Conservation (phyloP, 2,329 filamentous ascomycete genomes). For the Cladophialophora immunda region DNA sequence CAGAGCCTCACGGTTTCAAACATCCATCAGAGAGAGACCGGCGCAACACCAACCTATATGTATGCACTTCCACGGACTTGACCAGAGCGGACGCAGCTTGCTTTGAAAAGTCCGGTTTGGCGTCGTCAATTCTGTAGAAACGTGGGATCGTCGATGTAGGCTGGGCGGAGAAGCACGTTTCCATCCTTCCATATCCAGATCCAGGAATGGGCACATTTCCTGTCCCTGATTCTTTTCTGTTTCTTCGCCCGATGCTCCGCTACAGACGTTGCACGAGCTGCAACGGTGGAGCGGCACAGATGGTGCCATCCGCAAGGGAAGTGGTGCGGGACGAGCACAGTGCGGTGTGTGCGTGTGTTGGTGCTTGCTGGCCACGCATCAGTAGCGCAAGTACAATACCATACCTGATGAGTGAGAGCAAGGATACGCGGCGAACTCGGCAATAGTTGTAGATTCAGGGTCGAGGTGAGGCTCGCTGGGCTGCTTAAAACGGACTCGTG, state of each 20-base stretch:
- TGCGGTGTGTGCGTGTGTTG: neutral
- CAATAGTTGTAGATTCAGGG: slow-evolving; percentile 9
- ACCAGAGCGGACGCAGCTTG: neutral
- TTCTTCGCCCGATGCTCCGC: neutral
- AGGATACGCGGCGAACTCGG: slow-evolving; percentile 1
- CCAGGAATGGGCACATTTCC: neutral
- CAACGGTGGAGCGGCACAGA: neutral
- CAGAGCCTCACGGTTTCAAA: slow-evolving; percentile 10
- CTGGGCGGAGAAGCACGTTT: neutral
- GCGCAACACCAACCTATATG: neutral
- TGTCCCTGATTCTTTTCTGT: neutral
- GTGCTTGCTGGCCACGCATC: neutral
- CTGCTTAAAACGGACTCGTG: neutral
- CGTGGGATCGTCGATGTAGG: neutral
- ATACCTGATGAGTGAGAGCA: slow-evolving; percentile 11
- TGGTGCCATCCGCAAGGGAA: slow-evolving; percentile 3
- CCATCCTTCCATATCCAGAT: neutral
- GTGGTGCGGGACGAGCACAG: too few relatives aligned
- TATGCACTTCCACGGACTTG: neutral
- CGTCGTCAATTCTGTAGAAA: neutral
- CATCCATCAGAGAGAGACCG: neutral
- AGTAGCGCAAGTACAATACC: slow-evolving; percentile 15
- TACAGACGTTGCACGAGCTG: neutral
- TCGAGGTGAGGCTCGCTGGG: neutral
- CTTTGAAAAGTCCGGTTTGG: neutral